Evolutionary conservation across 2,329 filamentous ascomycete species (phyloP).

Genomic region (Emericellopsis atlantica): DNA sequence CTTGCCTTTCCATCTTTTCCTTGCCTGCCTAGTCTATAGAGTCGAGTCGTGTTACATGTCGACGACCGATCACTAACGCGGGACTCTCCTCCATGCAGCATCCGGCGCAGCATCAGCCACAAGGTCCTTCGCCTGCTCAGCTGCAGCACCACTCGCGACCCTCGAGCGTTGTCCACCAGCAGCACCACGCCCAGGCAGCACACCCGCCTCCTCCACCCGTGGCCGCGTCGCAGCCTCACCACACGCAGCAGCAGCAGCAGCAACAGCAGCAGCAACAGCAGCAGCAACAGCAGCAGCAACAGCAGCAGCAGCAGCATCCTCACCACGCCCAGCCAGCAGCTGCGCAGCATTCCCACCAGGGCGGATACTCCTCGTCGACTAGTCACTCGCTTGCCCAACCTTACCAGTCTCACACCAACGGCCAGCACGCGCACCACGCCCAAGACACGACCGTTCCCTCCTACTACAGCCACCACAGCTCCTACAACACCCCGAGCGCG

Average conservation of each 20-base stretch:
- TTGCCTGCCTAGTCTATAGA: constrained; percentile 15
- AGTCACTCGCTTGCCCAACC: constrained; percentile 50
- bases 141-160: constrained; percentile 56
- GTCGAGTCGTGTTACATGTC: constrained; percentile 16
- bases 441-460: constrained; percentile 54
- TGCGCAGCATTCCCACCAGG: constrained; percentile 38
- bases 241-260: constrained; percentile 32
- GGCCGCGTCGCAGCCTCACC: constrained; percentile 18
- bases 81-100: constrained; percentile 55
- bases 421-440: constrained; percentile 41
- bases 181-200: constrained; percentile 55
- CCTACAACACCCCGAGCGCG: constrained; percentile 72
- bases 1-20: constrained; percentile 25
- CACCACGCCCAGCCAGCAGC: constrained; percentile 34
- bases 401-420: constrained; percentile 47
- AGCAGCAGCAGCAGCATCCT: no score
- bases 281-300: constrained; percentile 42
- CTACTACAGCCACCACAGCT: constrained; percentile 68
- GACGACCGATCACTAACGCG: constrained; percentile 38
- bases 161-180: constrained; percentile 61
- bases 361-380: constrained; percentile 47
- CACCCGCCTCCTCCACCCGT: constrained; percentile 33
- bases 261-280: constrained; percentile 22
- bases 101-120: constrained; percentile 61
- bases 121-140: constrained; percentile 55